Percentiles rank a stretch among this genome's conserved stretches.
These are phyloP conservation scores for Globisporangium camurandrum DNA, from an alignment of 352 stramenopile species.

Conservation along the genomic window DNA sequence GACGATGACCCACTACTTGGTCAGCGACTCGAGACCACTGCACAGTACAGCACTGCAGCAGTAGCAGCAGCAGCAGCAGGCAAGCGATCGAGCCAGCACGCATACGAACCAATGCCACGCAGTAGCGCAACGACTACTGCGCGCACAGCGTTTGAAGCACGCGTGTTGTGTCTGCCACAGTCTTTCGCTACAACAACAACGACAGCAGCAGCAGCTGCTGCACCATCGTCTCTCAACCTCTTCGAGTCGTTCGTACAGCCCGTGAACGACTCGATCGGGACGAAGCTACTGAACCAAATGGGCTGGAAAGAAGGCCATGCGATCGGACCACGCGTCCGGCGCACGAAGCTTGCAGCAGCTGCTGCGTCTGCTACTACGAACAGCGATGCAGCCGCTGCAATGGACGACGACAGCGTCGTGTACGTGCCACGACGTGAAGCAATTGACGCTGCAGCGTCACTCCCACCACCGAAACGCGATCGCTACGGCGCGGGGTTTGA, in stretches of 20 bases:
- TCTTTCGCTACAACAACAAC: slow-evolving; percentile 4
- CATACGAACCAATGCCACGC: too few relatives aligned
- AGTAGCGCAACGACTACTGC: too few relatives aligned
- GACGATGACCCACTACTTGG: slow-evolving; percentile 88
- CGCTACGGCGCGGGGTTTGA: slow-evolving; percentile 75
- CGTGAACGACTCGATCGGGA: slow-evolving; percentile 73
- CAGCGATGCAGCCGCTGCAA: slow-evolving; percentile 3
- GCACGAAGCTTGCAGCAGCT: slow-evolving; percentile 28
- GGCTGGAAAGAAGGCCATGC: slow-evolving; percentile 89
- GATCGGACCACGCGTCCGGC: slow-evolving; percentile 65
- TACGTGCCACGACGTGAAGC: slow-evolving; percentile 51
- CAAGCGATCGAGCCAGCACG: too few relatives aligned
- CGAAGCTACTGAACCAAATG: slow-evolving; percentile 77
- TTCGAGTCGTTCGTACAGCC: slow-evolving; percentile 71
- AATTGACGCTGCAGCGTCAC: slow-evolving; percentile 40
- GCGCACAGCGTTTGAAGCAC: slow-evolving; percentile 11
- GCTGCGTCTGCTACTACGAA: neutral
- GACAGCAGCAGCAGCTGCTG: too few relatives aligned
- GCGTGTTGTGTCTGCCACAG: neutral
- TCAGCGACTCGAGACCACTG: slow-evolving; percentile 59
- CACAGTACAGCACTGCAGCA: slow-evolving; percentile 58
- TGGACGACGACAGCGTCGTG: slow-evolving; percentile 27
- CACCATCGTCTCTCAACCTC: slow-evolving; percentile 32
- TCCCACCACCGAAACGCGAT: slow-evolving; percentile 67
- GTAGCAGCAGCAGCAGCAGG: slow-evolving; percentile 3